A percentile compares a stretch with the other conserved stretches of the same genome.
These are phyloP conservation scores for Phylloporus arenicola DNA, from an alignment of 768 basidiomycete species.

Conservation along the genomic window DNA sequence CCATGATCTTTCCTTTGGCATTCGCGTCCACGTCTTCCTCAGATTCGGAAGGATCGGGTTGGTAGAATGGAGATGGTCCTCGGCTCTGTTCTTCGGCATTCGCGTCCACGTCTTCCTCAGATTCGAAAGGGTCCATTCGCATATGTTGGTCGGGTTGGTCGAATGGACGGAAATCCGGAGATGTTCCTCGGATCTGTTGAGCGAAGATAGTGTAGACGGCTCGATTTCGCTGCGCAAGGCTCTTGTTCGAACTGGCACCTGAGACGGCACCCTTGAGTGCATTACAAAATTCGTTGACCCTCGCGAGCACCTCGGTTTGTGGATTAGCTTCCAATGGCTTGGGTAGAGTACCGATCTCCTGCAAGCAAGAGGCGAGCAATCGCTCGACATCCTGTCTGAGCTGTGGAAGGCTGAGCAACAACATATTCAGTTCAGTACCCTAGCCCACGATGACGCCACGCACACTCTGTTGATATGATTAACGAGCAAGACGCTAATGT, in stretches of 20 bases:
- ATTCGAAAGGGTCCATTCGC: slow-evolving; percentile 11
- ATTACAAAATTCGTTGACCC: slow-evolving; percentile 42
- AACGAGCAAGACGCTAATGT: slow-evolving; percentile 49
- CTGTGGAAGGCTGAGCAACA: slow-evolving; percentile 41
- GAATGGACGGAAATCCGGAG: slow-evolving; percentile 40
- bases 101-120: neutral
- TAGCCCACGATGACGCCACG: slow-evolving; percentile 11
- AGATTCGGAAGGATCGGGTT: slow-evolving; percentile 4
- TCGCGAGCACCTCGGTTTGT: slow-evolving; percentile 40
- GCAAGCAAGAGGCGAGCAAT: slow-evolving; percentile 33
- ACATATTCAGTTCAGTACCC: neutral
- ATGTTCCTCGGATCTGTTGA: slow-evolving; percentile 32
- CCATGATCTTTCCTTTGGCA: slow-evolving; percentile 15
- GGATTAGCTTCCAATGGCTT: slow-evolving; percentile 34
- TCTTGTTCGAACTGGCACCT: slow-evolving; percentile 32
- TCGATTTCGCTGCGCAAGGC: slow-evolving; percentile 34
- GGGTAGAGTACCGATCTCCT: slow-evolving; percentile 39
- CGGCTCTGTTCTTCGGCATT: slow-evolving; percentile 13
- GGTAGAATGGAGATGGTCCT: slow-evolving; percentile 32
- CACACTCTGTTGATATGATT: slow-evolving; percentile 50
- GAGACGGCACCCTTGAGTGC: slow-evolving; percentile 31
- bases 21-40: neutral
- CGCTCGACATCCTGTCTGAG: slow-evolving; percentile 37
- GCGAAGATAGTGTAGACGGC: slow-evolving; percentile 32
- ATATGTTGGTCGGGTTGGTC: slow-evolving; percentile 3